phyloP scores from a whole-genome alignment of 306 rosid genomes.

The Alnus glutinosa region DNA sequence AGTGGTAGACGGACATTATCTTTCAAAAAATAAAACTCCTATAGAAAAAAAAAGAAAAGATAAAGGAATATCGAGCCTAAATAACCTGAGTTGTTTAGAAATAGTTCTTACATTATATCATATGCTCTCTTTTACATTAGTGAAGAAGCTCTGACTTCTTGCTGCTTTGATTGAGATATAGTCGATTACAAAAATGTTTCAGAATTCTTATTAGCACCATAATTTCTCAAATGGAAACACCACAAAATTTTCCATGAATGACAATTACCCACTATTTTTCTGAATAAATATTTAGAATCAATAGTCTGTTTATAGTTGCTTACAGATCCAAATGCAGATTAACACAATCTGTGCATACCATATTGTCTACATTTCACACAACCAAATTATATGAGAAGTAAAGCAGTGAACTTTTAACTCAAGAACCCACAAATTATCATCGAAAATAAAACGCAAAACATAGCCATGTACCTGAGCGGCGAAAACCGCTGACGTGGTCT shows the following conservation, averaged over 20 bases:
- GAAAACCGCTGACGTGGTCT: slow-evolving; percentile 83
- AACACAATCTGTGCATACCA: background rate
- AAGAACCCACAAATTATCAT: background rate
- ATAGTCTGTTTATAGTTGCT: background rate
- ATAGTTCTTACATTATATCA: background rate
- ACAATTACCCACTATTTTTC: no score
- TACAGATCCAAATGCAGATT: background rate
- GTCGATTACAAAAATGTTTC: background rate
- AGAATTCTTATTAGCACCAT: background rate
- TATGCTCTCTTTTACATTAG: background rate
- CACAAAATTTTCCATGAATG: no score
- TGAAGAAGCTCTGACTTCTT: background rate
- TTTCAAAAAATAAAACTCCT: background rate
- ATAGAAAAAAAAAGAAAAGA: no score
- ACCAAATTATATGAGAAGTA: background rate
- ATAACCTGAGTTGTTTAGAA: background rate
- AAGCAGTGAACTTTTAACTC: background rate
- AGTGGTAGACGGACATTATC: background rate
- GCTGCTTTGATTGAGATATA: background rate
- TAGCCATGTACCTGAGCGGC: slow-evolving; percentile 69
- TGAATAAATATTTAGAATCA: background rate
- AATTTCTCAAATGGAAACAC: background rate
- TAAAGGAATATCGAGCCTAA: background rate
- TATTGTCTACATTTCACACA: background rate
- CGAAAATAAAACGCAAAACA: background rate